These are phyloP conservation scores for Apocynum venetum DNA, from an alignment of 257 asterid species.

Conservation along the genomic window DNA sequence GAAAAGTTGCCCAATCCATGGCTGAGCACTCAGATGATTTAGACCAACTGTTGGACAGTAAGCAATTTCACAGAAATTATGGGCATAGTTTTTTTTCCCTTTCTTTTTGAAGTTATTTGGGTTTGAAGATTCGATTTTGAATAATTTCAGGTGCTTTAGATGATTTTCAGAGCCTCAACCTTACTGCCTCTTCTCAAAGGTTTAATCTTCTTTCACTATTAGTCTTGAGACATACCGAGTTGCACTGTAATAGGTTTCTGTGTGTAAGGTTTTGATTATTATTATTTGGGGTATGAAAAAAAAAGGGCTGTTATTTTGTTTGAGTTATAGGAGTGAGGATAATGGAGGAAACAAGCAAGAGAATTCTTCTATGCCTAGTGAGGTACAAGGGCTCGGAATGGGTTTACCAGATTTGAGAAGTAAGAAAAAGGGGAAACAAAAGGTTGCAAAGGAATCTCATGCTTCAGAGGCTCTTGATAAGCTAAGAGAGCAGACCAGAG, in stretches of 20 bases:
- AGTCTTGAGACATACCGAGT: neutral
- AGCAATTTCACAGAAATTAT: slow-evolving; percentile 18
- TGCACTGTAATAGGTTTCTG: neutral
- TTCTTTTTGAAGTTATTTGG: slow-evolving; percentile 2
- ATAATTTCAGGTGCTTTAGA: slow-evolving; percentile 86
- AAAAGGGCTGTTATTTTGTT: neutral
- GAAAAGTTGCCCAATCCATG: slow-evolving; percentile 34
- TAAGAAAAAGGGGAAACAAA: slow-evolving; percentile 85
- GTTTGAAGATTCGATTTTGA: neutral
- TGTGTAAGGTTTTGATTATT: slow-evolving; percentile 4
- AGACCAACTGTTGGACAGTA: slow-evolving; percentile 94
- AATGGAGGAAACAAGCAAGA: slow-evolving; percentile 51
- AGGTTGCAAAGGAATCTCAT: slow-evolving; percentile 66
- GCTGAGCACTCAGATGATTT: slow-evolving; percentile 80
- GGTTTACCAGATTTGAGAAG: slow-evolving; percentile 86
- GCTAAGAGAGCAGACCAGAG: slow-evolving; percentile 91
- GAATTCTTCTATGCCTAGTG: slow-evolving; percentile 32
- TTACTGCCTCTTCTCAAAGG: slow-evolving; percentile 78
- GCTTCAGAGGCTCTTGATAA: slow-evolving; percentile 88
- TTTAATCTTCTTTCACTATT: slow-evolving; percentile 19
- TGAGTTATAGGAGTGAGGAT: slow-evolving; percentile 39
- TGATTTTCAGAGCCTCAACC: slow-evolving; percentile 94
- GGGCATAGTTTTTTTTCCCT: neutral
- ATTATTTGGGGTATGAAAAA: neutral
- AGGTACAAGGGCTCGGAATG: slow-evolving; percentile 87